Evolutionary conservation across 208 protist genomes (phyloP).

Genomic region (Wallacemonas rigidus): DNA sequence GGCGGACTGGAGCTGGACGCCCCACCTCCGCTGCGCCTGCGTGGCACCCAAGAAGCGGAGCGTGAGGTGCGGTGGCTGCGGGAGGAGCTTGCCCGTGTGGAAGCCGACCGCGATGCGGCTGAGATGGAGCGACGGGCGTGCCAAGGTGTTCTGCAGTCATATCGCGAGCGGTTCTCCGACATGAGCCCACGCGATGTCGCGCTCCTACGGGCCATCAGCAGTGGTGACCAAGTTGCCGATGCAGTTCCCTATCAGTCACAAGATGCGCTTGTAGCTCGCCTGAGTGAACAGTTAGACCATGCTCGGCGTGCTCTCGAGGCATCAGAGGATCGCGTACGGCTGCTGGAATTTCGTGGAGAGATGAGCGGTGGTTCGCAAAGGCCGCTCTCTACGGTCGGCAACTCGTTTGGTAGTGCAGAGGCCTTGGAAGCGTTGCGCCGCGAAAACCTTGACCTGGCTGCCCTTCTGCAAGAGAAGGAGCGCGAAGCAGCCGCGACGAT

Average conservation of each 20-base stretch:
- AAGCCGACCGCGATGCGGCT: slow-evolving; percentile 16
- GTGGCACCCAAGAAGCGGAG: neutral
- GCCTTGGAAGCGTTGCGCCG: slow-evolving; percentile 5
- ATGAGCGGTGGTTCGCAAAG: neutral
- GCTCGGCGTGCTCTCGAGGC: slow-evolving; percentile 1
- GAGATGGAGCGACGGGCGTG: slow-evolving; percentile 17
- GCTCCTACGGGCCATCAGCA: slow-evolving; percentile 13
- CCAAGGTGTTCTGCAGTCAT: slow-evolving; percentile 14
- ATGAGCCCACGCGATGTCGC: slow-evolving; percentile 4
- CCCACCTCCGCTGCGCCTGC: neutral
- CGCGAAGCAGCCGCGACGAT: slow-evolving; percentile 45
- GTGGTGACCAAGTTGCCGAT: neutral
- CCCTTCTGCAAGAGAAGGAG: slow-evolving; percentile 55
- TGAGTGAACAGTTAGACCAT: slow-evolving; percentile 1
- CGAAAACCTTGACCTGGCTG: slow-evolving; percentile 15
- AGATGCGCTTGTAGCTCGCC: neutral
- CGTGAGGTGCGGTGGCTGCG: slow-evolving; percentile 24
- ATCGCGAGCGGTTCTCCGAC: slow-evolving; percentile 11
- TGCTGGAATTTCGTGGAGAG: slow-evolving; percentile 17
- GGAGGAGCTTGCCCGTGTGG: slow-evolving; percentile 21
- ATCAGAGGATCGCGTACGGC: slow-evolving; percentile 19
- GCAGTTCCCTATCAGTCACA: neutral
- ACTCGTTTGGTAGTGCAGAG: neutral
- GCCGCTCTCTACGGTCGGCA: too few relatives aligned
- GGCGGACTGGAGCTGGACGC: neutral